Evolutionary conservation across 2,329 filamentous ascomycete species (phyloP).

Genomic region (Pyrenophora seminiperda): DNA sequence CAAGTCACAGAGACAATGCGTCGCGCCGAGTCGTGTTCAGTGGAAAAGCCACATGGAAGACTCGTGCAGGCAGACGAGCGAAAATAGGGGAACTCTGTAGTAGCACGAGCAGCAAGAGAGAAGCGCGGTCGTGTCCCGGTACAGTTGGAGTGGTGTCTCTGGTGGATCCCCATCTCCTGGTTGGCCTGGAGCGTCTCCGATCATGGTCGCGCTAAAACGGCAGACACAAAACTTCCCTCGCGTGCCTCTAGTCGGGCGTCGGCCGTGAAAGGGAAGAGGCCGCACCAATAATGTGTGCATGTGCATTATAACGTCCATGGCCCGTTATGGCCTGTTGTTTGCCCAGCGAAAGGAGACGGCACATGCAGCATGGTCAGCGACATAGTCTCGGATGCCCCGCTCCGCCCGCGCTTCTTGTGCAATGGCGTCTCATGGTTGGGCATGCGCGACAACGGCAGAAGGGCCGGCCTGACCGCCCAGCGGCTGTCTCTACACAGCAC

Average conservation of each 20-base stretch:
- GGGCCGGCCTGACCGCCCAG: slow-evolving; percentile 13
- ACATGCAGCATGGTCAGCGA: not conserved
- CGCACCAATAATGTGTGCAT: slow-evolving; percentile 23
- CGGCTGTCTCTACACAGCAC: slow-evolving; percentile 21
- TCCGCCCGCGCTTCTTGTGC: slow-evolving; percentile 1
- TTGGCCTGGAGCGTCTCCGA: slow-evolving; percentile 8
- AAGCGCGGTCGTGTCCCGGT: slow-evolving; percentile 16
- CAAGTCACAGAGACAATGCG: slow-evolving; percentile 19
- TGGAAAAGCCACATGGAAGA: slow-evolving; percentile 13
- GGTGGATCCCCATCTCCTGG: slow-evolving; percentile 26
- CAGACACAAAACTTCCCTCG: slow-evolving; percentile 15
- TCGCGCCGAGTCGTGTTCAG: slow-evolving; percentile 12
- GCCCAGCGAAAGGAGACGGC: too few species aligned
- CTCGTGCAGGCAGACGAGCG: not conserved
- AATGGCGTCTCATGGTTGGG: slow-evolving; percentile 22
- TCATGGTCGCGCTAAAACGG: slow-evolving; percentile 21
- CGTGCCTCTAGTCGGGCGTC: slow-evolving; percentile 17
- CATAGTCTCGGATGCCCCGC: not conserved
- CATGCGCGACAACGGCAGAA: slow-evolving; percentile 21
- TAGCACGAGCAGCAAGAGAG: slow-evolving; percentile 11
- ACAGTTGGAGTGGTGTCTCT: slow-evolving; percentile 24
- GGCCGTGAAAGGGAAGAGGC: slow-evolving; percentile 14
- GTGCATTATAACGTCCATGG: slow-evolving; percentile 10
- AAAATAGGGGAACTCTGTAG: slow-evolving; percentile 14
- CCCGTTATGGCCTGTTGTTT: too few species aligned